Percentiles rank a stretch among this genome's conserved stretches.
These are phyloP conservation scores for Mangifera indica DNA, from an alignment of 345 rosid genomes.

Conservation along the genomic window DNA sequence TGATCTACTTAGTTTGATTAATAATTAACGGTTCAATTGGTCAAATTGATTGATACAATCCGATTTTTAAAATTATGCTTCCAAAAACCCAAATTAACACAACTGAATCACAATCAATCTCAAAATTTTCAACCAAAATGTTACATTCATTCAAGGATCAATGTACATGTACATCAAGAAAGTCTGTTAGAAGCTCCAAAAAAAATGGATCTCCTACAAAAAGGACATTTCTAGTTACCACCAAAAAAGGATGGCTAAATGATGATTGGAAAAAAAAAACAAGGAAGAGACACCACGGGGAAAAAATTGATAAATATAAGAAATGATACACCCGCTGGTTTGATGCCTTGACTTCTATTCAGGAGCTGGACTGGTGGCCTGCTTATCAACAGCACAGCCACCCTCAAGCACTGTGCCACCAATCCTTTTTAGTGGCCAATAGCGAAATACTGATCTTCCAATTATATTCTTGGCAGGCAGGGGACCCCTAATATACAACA, in stretches of 20 bases:
- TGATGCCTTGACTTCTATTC: conserved; percentile 15
- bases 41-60: no score
- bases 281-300: no score
- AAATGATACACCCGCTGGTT: background rate
- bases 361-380: conserved; percentile 26
- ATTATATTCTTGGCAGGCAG: conserved; percentile 87
- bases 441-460: conserved; percentile 85
- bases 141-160: conserved; percentile 1
- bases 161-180: conserved; percentile 5
- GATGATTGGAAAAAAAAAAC: background rate
- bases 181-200: background rate
- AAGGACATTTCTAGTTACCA: conserved; percentile 6
- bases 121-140: background rate
- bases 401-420: conserved; percentile 61
- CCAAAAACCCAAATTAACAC: no score
- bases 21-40: no score
- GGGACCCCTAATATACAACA: conserved; percentile 61
- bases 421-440: conserved; percentile 90
- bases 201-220: background rate
- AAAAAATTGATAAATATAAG: background rate
- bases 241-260: background rate
- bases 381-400: conserved; percentile 66
- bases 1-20: no score
- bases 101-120: no score
- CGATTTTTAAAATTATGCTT: no score